Conservation (phyloP, 768 basidiomycete species). For the Suillus lakei region DNA sequence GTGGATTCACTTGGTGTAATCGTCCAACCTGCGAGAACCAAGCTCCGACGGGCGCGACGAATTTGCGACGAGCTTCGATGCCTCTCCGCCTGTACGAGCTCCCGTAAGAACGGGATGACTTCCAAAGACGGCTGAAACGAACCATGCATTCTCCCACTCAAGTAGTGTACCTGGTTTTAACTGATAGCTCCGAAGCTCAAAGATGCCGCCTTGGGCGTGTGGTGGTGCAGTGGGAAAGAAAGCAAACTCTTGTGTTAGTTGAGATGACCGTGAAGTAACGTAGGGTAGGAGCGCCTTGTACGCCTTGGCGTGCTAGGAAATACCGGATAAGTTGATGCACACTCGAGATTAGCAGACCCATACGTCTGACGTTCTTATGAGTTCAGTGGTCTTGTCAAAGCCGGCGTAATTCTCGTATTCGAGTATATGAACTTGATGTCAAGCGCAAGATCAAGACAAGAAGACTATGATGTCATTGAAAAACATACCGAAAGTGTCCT, state of each 20-base stretch:
- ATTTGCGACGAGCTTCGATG: conserved; percentile 89
- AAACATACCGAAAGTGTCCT: conserved; percentile 77
- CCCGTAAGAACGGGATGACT: conserved; percentile 4
- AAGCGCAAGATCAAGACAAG: background rate
- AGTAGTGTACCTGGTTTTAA: conserved; percentile 87
- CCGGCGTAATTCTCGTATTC: conserved; percentile 96
- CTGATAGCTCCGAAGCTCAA: conserved; percentile 90
- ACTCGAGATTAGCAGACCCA: conserved; percentile 6
- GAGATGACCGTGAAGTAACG: conserved; percentile 71
- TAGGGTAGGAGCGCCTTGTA: conserved; percentile 80
- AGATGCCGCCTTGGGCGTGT: conserved; percentile 85
- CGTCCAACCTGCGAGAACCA: conserved; percentile 91
- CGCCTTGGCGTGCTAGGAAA: conserved; percentile 62
- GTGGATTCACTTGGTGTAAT: conserved; percentile 89
- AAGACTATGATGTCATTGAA: background rate
- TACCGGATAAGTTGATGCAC: conserved; percentile 6
- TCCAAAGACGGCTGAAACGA: conserved; percentile 18
- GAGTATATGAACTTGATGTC: conserved; percentile 63
- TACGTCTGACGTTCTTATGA: conserved; percentile 72
- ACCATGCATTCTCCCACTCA: conserved; percentile 97
- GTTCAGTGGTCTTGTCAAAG: conserved; percentile 74
- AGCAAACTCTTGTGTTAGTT: conserved; percentile 92
- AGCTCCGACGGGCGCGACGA: conserved; percentile 86
- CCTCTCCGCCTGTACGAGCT: conserved; percentile 74
- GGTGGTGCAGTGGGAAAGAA: conserved; percentile 94